phyloP scores from a whole-genome alignment of 805 yeast species.

The Barnettozyma populi region DNA sequence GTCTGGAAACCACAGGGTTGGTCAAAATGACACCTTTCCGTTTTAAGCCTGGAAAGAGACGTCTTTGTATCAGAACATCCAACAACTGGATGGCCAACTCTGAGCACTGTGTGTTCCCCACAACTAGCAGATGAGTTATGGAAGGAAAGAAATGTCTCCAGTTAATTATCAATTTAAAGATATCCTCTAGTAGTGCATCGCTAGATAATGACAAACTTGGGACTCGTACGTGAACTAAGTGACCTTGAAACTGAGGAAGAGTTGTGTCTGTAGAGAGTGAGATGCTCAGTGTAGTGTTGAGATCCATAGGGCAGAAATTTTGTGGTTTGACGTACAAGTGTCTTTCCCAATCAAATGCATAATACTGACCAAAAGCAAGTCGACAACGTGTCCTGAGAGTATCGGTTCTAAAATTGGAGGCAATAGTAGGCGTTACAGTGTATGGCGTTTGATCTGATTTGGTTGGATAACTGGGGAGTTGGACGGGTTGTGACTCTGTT shows the following conservation, averaged over 20 bases:
- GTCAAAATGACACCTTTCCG: not conserved
- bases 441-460: not conserved
- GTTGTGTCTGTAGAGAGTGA: not conserved
- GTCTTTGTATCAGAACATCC: slow-evolving; percentile 31
- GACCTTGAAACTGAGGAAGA: slow-evolving; percentile 12
- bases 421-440: slow-evolving; percentile 16
- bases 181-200: slow-evolving; percentile 34
- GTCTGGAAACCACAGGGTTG: not conserved
- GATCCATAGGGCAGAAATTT: not conserved
- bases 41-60: not conserved
- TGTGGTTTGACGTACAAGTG: slow-evolving; percentile 31
- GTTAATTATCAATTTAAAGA: slow-evolving; percentile 38
- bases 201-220: slow-evolving; percentile 23
- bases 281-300: not conserved
- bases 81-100: slow-evolving; percentile 44
- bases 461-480: slow-evolving; percentile 16
- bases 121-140: slow-evolving; percentile 44
- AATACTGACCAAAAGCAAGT: slow-evolving; percentile 31
- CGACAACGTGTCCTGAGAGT: slow-evolving; percentile 31
- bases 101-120: slow-evolving; percentile 49
- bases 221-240: slow-evolving; percentile 30
- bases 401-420: slow-evolving; percentile 25
- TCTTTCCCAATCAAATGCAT: slow-evolving; percentile 30
- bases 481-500: slow-evolving; percentile 19
- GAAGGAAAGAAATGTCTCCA: slow-evolving; percentile 44